These are phyloP conservation scores for Barnettozyma hawaiiensis DNA, from an alignment of 1,139 yeast genomes.

Conservation along the genomic window DNA sequence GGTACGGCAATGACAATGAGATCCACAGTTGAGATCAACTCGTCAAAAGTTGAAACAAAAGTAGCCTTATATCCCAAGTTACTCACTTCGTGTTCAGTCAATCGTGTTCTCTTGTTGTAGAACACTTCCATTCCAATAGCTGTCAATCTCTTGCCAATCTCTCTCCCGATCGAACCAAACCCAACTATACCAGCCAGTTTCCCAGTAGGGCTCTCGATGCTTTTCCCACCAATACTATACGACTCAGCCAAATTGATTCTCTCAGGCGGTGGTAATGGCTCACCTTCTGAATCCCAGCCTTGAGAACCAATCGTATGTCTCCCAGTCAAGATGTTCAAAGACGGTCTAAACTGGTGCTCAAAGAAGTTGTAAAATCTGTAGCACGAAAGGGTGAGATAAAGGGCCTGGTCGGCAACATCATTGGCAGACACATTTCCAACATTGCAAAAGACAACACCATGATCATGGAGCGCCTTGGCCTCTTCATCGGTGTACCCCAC, in stretches of 20 bases:
- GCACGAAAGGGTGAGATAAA: slow-evolving; percentile 53
- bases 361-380: slow-evolving; percentile 55
- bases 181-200: slow-evolving; percentile 68
- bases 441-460: slow-evolving; percentile 20
- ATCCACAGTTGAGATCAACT: slow-evolving; percentile 41
- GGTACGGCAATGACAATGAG: slow-evolving; percentile 67
- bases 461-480: slow-evolving; percentile 40
- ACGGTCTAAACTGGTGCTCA: slow-evolving; percentile 38
- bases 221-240: slow-evolving; percentile 46
- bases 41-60: slow-evolving; percentile 38
- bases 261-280: slow-evolving; percentile 16
- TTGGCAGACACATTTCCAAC: slow-evolving; percentile 23
- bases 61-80: slow-evolving; percentile 40
- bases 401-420: slow-evolving; percentile 56
- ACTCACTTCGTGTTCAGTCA: slow-evolving; percentile 34
- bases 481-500: slow-evolving; percentile 49
- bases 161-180: slow-evolving; percentile 71
- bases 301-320: slow-evolving; percentile 33
- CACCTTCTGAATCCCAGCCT: slow-evolving; percentile 22
- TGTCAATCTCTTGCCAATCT: slow-evolving; percentile 51
- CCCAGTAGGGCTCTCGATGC: slow-evolving; percentile 47
- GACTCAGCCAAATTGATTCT: slow-evolving; percentile 25
- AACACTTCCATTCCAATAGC: slow-evolving; percentile 63
- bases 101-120: slow-evolving; percentile 52
- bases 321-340: slow-evolving; percentile 20